A percentile compares a stretch with the other conserved stretches of the same genome.
phyloP scores from a whole-genome alignment of 2,329 filamentous ascomycete species.

The Zarea fungicola region DNA sequence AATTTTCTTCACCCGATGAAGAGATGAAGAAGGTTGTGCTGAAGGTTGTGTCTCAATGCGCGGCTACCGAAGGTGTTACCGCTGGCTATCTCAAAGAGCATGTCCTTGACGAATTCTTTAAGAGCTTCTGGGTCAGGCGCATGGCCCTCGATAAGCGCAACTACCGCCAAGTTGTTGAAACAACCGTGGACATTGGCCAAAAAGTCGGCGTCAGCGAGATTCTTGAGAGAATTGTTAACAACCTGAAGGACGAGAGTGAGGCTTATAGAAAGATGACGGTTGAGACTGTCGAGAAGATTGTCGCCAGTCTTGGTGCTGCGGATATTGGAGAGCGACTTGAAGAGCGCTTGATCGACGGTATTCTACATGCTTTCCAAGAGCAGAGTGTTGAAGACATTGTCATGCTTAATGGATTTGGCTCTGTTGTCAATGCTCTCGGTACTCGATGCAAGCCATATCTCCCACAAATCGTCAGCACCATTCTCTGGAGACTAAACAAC shows the following conservation, averaged over 20 bases:
- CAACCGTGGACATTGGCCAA: constrained; percentile 91
- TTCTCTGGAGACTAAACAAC: constrained; percentile 95
- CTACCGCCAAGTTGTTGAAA: constrained; percentile 96
- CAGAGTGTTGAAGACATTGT: constrained; percentile 95
- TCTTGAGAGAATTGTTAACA: constrained; percentile 84
- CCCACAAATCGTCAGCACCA: constrained; percentile 93
- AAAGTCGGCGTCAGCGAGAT: constrained; percentile 98
- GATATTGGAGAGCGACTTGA: constrained; percentile 91
- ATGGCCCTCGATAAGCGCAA: constrained; percentile 98
- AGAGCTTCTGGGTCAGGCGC: constrained; percentile 94
- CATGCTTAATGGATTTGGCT: constrained; percentile 96
- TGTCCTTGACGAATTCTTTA: constrained; percentile 94
- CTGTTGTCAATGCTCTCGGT: constrained; percentile 91
- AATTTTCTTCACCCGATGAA: constrained; percentile 95
- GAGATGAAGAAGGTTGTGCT: constrained; percentile 99
- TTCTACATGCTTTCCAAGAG: constrained; percentile 94
- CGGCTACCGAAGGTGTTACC: constrained; percentile 90
- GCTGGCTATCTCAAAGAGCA: constrained; percentile 92
- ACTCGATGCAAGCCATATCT: constrained; percentile 94
- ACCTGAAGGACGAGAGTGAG: constrained; percentile 97
- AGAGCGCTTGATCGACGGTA: constrained; percentile 90
- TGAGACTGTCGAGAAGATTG: constrained; percentile 94
- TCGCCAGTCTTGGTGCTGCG: constrained; percentile 86
- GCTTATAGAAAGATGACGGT: constrained; percentile 99
- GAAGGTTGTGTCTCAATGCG: constrained; percentile 94